These are phyloP conservation scores for Entrophospora sp. DNA, from an alignment of 192 early-diverging fungal genomes.

Conservation along the genomic window DNA sequence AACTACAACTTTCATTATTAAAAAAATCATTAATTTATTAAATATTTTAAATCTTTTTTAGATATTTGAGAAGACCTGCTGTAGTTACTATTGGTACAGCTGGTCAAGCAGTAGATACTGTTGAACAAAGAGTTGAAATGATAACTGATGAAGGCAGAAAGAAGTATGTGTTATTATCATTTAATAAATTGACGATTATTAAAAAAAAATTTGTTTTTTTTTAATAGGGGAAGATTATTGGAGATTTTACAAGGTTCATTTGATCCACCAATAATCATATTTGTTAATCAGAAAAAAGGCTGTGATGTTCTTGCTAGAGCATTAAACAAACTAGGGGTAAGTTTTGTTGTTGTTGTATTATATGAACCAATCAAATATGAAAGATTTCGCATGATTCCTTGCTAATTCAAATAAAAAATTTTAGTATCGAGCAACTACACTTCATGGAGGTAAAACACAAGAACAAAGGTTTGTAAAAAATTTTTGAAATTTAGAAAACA, in stretches of 20 bases:
- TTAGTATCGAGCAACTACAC: conserved; percentile 57
- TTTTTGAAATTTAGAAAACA: too few species aligned
- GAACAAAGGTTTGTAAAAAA: conserved; percentile 67
- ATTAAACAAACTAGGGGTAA: conserved; percentile 66
- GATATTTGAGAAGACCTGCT: conserved; percentile 82
- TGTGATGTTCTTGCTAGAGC: conserved; percentile 75
- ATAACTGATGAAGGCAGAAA: conserved; percentile 76
- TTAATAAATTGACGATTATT: too few species aligned
- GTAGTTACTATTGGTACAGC: conserved; percentile 94
- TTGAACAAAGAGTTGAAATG: conserved; percentile 94
- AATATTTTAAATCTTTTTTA: neutral
- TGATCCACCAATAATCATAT: conserved; percentile 87
- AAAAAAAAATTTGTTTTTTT: too few species aligned
- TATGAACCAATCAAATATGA: too few species aligned
- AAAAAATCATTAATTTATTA: too few species aligned
- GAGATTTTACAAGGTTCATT: conserved; percentile 66
- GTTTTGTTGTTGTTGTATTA: too few species aligned
- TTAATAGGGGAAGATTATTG: conserved; percentile 60
- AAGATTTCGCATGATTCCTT: too few species aligned
- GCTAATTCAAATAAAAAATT: too few species aligned
- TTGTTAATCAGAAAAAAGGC: conserved; percentile 95
- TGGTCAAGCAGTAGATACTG: conserved; percentile 92
- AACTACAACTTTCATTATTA: too few species aligned
- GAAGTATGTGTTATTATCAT: conserved; percentile 46
- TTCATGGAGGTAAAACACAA: conserved; percentile 96